Evolutionary conservation across 305 asterid genomes (phyloP).

Genomic region (Fraxinus latifolia): DNA sequence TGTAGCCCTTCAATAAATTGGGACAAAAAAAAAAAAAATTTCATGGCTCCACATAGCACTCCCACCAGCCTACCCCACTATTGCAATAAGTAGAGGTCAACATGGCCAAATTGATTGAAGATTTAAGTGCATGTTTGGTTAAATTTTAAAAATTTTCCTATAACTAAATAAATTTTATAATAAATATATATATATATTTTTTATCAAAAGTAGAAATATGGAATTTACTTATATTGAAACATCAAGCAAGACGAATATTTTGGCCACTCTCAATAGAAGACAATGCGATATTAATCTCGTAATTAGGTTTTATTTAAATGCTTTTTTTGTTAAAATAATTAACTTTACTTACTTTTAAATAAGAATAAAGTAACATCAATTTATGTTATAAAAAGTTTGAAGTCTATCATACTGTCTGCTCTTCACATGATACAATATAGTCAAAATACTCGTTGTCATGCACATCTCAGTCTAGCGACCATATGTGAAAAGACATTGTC

Average conservation of each 20-base stretch:
- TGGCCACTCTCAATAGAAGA: not conserved
- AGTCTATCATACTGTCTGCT: not conserved
- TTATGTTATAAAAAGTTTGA: not conserved
- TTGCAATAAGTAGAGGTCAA: not conserved
- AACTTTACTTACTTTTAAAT: not conserved
- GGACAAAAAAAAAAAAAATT: constrained; percentile 19
- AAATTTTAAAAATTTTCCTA: not conserved
- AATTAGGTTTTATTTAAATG: not conserved
- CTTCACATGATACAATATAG: not conserved
- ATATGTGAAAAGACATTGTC: not conserved
- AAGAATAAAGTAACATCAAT: not conserved
- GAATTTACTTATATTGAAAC: not conserved
- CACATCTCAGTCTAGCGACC: not conserved
- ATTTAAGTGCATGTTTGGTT: not conserved
- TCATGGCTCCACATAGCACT: constrained; percentile 20
- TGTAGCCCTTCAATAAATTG: not conserved
- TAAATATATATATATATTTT: no score
- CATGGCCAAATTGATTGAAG: not conserved
- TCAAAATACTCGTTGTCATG: not conserved
- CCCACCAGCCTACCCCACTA: not conserved
- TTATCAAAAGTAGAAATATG: not conserved
- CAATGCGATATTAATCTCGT: not conserved
- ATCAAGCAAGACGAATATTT: not conserved
- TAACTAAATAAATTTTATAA: not conserved
- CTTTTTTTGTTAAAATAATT: not conserved